Evolutionary conservation across 257 asterid genomes (phyloP).

Genomic region (Solanum medicagineum): DNA sequence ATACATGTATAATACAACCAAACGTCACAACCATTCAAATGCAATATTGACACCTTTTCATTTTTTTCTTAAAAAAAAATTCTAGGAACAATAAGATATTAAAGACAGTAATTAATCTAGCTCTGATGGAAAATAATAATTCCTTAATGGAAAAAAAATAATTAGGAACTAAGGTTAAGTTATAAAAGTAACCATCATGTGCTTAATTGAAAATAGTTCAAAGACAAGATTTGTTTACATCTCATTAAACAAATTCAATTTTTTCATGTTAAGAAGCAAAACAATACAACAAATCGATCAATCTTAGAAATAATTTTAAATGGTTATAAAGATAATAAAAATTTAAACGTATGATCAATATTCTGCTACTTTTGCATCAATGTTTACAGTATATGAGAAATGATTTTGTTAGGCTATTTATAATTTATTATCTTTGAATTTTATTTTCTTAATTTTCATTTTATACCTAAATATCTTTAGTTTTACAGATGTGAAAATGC

Average conservation of each 20-base stretch:
- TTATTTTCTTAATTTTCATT: no score
- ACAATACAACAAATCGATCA: neutral
- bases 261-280: neutral
- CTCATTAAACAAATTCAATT: neutral
- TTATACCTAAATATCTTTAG: no score
- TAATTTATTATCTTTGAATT: no score
- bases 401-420: no score
- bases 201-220: neutral
- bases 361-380: no score
- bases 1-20: neutral
- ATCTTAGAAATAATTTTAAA: neutral
- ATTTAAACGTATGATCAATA: neutral
- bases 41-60: neutral
- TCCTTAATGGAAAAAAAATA: neutral
- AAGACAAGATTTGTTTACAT: neutral
- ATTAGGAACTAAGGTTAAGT: neutral
- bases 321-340: neutral
- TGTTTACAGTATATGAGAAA: no score
- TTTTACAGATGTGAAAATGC: no score
- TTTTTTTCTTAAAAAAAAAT: neutral
- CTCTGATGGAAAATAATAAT: neutral
- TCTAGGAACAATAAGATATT: neutral
- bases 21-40: neutral
- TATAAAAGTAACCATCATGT: neutral
- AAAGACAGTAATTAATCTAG: neutral